Evolutionary conservation across 1,284 basidiomycete species (phyloP), one percentile per base, ranked within the genome.

Genomic region (Pascua sp.): DNA sequence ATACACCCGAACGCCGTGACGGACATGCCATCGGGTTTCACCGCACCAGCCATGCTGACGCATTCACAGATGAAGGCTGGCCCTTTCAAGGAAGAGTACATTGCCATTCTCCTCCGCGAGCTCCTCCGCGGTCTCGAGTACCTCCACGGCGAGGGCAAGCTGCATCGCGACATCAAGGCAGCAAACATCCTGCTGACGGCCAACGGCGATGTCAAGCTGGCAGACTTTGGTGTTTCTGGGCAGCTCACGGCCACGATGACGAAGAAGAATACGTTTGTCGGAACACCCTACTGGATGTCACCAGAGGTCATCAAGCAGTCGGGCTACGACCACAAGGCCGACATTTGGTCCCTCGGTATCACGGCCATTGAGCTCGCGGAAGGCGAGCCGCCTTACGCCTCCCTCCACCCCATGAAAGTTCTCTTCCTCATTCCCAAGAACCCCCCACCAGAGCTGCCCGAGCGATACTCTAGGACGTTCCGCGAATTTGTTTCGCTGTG

Each of bases 291-390:
- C 72, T 96, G 93, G 93, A 99, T 99, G 95, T 93, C 91, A 18
- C 95, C 95, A 8, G 95, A 99, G 75, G 95, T 98, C 18, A 98
- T 99, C 81, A 98, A 98, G 78, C 95, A 98, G 79, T 95, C 91
- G 61, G 96, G 96, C 9, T 99, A 99, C 76, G 95, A 98, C 71
- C 90, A 94, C 77, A 98, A 97, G 73, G 95, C 95, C 11, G 95
- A 99, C 76, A 97, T 99, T 51, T 96, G 93, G 93, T 91, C 88
- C 75, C 79, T 95, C 65, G 91, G 76, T 7, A 98, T 98, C 73
- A 98, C 95, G 5, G 91, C 93, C 11, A 97, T 98, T 67, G 95
- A 99, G 77, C 81, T 99, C 65, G 95, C 95, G 1, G 93, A 90
- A 77, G 95, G 95, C 43, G 94, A 98, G 71, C 95, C 95, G 17